Percentiles rank a stretch among this genome's conserved stretches.
These are phyloP conservation scores for Penicillium coffeae DNA, from an alignment of 495 filamentous ascomycete species.

Conservation along the genomic window DNA sequence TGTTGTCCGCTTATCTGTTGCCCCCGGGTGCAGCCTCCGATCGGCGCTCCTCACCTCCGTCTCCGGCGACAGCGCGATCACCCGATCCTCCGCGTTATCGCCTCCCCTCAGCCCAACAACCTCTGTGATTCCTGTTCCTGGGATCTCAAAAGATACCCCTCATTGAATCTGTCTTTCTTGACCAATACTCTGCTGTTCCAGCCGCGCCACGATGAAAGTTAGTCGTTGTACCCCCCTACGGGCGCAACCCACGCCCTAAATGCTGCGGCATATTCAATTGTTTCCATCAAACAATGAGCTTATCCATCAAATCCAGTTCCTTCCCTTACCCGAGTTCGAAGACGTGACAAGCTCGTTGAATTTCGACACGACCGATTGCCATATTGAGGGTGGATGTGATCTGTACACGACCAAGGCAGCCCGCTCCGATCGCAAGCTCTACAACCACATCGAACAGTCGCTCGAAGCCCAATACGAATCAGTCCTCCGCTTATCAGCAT, in stretches of 20 bases:
- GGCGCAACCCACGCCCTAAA: background rate
- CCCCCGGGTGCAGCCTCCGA: constrained; percentile 22
- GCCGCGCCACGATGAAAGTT: constrained; percentile 2
- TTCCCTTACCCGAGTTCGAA: constrained; percentile 86
- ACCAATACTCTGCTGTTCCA: background rate
- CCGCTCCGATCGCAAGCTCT: constrained; percentile 90
- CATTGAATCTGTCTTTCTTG: background rate
- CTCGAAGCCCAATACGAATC: constrained; percentile 88
- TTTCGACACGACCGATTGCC: constrained; percentile 87
- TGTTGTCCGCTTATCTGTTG: background rate
- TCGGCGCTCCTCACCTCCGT: constrained; percentile 18
- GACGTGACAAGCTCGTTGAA: constrained; percentile 84
- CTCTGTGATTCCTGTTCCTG: background rate
- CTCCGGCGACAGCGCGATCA: constrained; percentile 16
- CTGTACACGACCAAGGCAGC: constrained; percentile 96
- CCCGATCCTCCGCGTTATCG: constrained; percentile 19
- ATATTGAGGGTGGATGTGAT: constrained; percentile 87
- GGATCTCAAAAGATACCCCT: background rate
- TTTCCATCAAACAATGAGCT: background rate
- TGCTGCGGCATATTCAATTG: background rate
- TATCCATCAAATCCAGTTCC: constrained; percentile 55
- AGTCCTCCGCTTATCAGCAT: constrained; percentile 73
- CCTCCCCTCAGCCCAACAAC: constrained; percentile 4
- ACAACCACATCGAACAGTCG: constrained; percentile 86
- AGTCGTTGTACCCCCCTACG: background rate